These are phyloP conservation scores for Retiboletus flavoniger DNA, from an alignment of 1,284 basidiomycete genomes.

Conservation along the genomic window DNA sequence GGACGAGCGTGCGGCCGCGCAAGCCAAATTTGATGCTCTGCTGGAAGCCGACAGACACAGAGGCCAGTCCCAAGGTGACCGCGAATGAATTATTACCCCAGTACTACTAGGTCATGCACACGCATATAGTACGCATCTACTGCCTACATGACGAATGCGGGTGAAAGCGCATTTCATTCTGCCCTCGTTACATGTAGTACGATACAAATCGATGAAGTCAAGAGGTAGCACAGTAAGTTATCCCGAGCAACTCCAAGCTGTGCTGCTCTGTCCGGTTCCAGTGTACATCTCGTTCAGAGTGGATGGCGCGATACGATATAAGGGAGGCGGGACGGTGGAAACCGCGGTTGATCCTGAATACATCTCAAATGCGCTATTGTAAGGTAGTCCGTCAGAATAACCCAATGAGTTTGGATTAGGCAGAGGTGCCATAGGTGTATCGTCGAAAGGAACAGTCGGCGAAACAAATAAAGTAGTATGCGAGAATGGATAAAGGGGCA, in stretches of 20 bases:
- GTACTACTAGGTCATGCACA: neutral
- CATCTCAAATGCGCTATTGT: conserved; percentile 11
- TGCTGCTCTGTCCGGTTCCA: conserved; percentile 5
- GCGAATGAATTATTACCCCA: conserved; percentile 1
- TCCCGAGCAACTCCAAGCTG: conserved; percentile 14
- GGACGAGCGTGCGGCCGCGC: conserved; percentile 44
- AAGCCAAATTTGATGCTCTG: conserved; percentile 58
- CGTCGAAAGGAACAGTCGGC: conserved; percentile 18
- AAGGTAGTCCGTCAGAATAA: conserved; percentile 11
- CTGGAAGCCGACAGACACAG: conserved; percentile 54
- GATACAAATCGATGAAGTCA: conserved; percentile 5
- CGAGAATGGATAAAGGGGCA: conserved; percentile 78
- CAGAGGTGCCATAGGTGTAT: conserved; percentile 39
- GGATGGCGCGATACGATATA: conserved; percentile 11
- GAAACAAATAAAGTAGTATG: conserved; percentile 62
- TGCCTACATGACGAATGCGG: neutral
- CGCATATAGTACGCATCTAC: neutral
- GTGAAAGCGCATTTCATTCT: neutral
- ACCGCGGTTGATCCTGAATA: conserved; percentile 9
- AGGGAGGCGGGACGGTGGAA: conserved; percentile 4
- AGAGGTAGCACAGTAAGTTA: conserved; percentile 4
- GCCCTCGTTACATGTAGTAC: conserved; percentile 8
- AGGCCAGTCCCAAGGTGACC: conserved; percentile 16
- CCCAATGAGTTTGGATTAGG: conserved; percentile 29
- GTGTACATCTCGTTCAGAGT: conserved; percentile 8